Evolutionary conservation across 345 rosid genomes (phyloP).

Genomic region (Laguncularia racemosa): DNA sequence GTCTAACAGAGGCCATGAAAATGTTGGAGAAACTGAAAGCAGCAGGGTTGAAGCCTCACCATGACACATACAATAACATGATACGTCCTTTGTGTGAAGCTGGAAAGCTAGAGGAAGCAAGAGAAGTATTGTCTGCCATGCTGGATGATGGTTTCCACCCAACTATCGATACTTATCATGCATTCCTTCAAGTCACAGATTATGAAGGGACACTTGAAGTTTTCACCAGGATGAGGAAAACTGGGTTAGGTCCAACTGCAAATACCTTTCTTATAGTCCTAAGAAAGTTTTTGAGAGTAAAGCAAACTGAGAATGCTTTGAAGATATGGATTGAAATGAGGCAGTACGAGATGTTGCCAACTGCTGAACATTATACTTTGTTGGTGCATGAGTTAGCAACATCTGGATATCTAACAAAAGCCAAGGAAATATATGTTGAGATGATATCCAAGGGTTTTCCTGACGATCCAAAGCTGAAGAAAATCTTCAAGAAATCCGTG

Average conservation of each 20-base stretch:
- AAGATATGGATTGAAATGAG: constrained; percentile 70
- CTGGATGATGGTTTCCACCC: constrained; percentile 39
- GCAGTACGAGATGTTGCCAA: constrained; percentile 38
- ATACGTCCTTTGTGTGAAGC: constrained; percentile 59
- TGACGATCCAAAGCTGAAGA: constrained; percentile 70
- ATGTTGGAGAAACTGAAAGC: constrained; percentile 54
- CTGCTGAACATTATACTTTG: constrained; percentile 33
- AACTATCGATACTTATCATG: constrained; percentile 68
- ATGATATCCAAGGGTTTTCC: constrained; percentile 59
- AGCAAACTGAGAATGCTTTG: constrained; percentile 60
- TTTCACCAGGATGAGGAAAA: constrained; percentile 47
- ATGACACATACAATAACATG: constrained; percentile 63
- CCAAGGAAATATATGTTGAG: constrained; percentile 52
- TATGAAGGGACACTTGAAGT: constrained; percentile 47
- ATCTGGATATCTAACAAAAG: constrained; percentile 48
- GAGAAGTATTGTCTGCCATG: constrained; percentile 53
- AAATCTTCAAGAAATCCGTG: constrained; percentile 34
- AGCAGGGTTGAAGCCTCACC: constrained; percentile 49
- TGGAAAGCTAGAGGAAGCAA: constrained; percentile 49
- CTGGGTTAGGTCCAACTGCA: constrained; percentile 49
- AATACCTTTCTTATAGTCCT: constrained; percentile 59
- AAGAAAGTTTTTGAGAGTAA: constrained; percentile 38
- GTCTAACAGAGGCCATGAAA: constrained; percentile 60
- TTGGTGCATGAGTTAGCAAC: constrained; percentile 51
- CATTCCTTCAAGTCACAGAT: constrained; percentile 42